Conservation (phyloP, 192 early-diverging fungal species). For the Backusella parvicylindrica region DNA sequence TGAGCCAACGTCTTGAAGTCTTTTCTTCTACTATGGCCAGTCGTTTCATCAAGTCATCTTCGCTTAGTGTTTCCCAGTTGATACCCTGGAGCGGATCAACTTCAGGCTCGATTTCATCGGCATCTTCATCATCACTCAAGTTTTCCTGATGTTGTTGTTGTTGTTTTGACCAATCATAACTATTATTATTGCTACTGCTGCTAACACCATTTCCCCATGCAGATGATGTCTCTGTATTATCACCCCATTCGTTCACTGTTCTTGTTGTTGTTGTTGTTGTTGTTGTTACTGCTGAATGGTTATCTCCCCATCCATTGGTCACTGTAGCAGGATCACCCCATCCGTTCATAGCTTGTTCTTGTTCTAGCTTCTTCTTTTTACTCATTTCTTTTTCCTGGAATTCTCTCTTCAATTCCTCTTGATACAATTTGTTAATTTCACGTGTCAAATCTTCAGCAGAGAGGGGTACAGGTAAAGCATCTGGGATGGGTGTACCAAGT, state of each 20-base stretch:
- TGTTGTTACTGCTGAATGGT: no score
- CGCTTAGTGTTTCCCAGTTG: constrained; percentile 14
- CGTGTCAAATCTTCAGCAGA: neutral
- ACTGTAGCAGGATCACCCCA: constrained; percentile 10
- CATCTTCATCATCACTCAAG: constrained; percentile 11
- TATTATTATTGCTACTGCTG: neutral
- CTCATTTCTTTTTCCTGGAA: neutral
- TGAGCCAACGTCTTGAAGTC: constrained; percentile 6
- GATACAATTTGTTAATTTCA: constrained; percentile 26
- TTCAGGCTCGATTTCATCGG: neutral
- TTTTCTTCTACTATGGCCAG: constrained; percentile 17
- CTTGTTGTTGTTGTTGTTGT: no score
- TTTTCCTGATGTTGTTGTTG: neutral
- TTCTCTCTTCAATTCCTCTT: constrained; percentile 12
- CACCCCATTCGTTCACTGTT: neutral
- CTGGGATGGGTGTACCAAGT: constrained; percentile 15
- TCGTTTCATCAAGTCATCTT: constrained; percentile 11
- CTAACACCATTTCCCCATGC: neutral
- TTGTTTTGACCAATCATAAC: neutral
- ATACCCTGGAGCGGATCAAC: constrained; percentile 9
- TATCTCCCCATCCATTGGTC: neutral
- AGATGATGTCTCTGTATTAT: neutral
- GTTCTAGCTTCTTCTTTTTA: neutral
- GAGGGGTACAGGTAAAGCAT: neutral
- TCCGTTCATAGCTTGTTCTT: neutral